Conservation (phyloP, 148 eudicot species). For the Mesembryanthemum crystallinum region DNA sequence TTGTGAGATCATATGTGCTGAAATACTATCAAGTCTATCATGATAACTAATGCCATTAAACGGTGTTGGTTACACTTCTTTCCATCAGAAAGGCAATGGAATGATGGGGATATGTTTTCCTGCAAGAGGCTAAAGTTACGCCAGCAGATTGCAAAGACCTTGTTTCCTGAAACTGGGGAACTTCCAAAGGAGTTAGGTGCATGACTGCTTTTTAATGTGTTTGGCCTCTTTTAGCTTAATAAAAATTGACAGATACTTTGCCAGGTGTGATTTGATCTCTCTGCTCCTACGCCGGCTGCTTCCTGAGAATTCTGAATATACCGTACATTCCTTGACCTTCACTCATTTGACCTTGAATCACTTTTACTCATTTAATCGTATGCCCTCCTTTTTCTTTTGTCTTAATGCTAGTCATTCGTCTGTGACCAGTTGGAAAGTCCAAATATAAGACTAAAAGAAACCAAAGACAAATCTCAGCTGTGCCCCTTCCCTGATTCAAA, state of each 20-base stretch:
- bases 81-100: conserved; percentile 36
- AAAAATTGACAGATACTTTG: conserved; percentile 21
- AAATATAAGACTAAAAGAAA: conserved; percentile 23
- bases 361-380: conserved; percentile 3
- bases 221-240: conserved; percentile 13
- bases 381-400: conserved; percentile 12
- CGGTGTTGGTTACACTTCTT: conserved; percentile 8
- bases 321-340: conserved; percentile 38
- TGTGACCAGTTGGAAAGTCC: conserved; percentile 36
- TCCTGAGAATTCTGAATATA: conserved; percentile 39
- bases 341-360: background rate
- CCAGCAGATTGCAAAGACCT: conserved; percentile 45
- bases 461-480: conserved; percentile 27
- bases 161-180: conserved; percentile 40
- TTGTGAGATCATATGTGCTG: background rate
- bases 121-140: conserved; percentile 56
- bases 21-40: background rate
- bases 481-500: conserved; percentile 24
- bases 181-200: conserved; percentile 51
- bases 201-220: background rate
- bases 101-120: conserved; percentile 54
- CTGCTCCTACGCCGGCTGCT: conserved; percentile 61
- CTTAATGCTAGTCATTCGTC: conserved; percentile 24
- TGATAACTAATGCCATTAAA: background rate
- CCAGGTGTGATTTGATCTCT: conserved; percentile 67